These are phyloP conservation scores for Botrytis aclada DNA, from an alignment of 2,329 filamentous ascomycete species.

Conservation along the genomic window DNA sequence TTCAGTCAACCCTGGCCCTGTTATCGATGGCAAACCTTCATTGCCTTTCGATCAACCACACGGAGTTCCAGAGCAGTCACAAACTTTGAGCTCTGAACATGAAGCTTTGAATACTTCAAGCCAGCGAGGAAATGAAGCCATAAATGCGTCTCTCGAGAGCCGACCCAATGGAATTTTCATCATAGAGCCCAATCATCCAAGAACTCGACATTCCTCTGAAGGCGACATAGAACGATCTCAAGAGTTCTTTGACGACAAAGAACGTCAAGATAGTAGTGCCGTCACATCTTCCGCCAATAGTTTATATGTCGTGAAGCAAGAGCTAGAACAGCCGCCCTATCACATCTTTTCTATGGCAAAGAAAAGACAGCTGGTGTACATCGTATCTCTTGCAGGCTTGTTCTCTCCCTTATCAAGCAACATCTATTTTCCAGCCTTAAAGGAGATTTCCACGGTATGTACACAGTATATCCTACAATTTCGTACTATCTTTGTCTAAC, in stretches of 20 bases:
- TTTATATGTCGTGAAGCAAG: constrained; percentile 1
- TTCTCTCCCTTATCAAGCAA: constrained; percentile 27
- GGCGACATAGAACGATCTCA: neutral
- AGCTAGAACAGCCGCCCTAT: constrained; percentile 23
- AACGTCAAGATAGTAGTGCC: neutral
- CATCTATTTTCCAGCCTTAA: constrained; percentile 28
- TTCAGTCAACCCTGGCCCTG: neutral
- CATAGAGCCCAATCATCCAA: constrained; percentile 7
- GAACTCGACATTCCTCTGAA: neutral
- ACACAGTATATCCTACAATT: neutral
- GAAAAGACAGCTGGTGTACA: constrained; percentile 47
- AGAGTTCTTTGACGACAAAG: constrained; percentile 5
- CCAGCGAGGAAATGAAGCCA: neutral
- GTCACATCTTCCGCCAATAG: constrained; percentile 6
- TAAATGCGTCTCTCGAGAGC: neutral
- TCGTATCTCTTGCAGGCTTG: constrained; percentile 31
- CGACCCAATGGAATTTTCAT: constrained; percentile 8
- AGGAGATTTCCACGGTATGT: constrained; percentile 8
- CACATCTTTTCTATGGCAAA: constrained; percentile 33
- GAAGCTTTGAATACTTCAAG: neutral
- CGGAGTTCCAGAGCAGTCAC: neutral
- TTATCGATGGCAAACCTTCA: constrained; percentile 3
- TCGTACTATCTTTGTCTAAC: neutral
- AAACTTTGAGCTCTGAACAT: neutral
- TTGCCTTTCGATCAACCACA: neutral